Conservation (phyloP, 2,329 filamentous ascomycete genomes). For the Sporothrix pallida region DNA sequence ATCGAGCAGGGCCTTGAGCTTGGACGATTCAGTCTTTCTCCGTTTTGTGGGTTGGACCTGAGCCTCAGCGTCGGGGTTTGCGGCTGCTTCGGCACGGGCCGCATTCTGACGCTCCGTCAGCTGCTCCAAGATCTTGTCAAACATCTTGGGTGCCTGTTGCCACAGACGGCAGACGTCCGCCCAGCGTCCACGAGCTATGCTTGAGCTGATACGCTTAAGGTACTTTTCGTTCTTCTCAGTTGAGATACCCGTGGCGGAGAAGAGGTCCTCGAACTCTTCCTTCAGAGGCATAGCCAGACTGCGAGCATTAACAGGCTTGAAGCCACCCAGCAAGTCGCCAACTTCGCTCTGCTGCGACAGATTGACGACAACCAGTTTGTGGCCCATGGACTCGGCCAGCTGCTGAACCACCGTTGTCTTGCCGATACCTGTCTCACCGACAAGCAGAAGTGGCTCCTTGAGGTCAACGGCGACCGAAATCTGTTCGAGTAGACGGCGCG, state of each 20-base stretch:
- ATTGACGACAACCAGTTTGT: conserved; percentile 91
- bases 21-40: conserved; percentile 65
- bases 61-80: conserved; percentile 41
- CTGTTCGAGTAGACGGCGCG: conserved; percentile 83
- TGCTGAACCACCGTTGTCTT: conserved; percentile 98
- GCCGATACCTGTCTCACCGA: conserved; percentile 98
- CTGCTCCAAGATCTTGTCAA: conserved; percentile 69
- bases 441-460: conserved; percentile 87
- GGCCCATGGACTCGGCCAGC: conserved; percentile 80
- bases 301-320: conserved; percentile 92
- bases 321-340: conserved; percentile 92
- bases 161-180: conserved; percentile 82
- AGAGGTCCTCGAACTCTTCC: conserved; percentile 91
- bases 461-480: conserved; percentile 82
- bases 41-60: conserved; percentile 71
- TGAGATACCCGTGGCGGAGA: conserved; percentile 83
- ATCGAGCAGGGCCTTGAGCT: conserved; percentile 66
- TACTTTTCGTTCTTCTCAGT: conserved; percentile 87
- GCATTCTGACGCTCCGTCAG: conserved; percentile 53
- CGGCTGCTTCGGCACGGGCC: conserved; percentile 6
- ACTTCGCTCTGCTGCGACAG: conserved; percentile 97
- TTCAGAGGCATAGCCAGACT: conserved; percentile 87
- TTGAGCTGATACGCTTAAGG: conserved; percentile 78
- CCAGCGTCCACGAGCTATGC: conserved; percentile 84
- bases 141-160: conserved; percentile 88